These are phyloP conservation scores for Poterioochromonas sp. DNA, from an alignment of 352 stramenopile genomes.

Conservation along the genomic window DNA sequence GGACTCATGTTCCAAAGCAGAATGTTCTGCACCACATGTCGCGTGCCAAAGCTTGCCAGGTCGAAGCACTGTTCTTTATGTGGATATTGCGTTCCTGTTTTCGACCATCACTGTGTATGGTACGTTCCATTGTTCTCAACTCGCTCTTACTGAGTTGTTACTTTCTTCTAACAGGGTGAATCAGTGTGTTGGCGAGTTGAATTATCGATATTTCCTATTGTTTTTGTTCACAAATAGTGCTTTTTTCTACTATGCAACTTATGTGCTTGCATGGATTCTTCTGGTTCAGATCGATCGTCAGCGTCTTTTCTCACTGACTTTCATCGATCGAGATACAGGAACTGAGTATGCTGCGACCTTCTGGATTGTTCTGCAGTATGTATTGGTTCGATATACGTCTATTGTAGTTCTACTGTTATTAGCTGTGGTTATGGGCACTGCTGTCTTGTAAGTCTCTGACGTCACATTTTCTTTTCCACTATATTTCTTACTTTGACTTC, in stretches of 20 bases:
- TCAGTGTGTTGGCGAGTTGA: constrained; percentile 63
- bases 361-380: background rate
- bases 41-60: constrained; percentile 59
- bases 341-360: background rate
- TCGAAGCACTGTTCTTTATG: constrained; percentile 78
- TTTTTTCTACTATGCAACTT: background rate
- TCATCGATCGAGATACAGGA: background rate
- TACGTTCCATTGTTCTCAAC: background rate
- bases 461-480: background rate
- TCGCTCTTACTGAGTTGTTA: constrained; percentile 37
- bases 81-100: constrained; percentile 69
- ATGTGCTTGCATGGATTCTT: background rate
- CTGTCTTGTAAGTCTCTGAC: background rate
- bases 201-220: constrained; percentile 63
- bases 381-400: background rate
- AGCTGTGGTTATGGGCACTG: background rate
- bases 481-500: background rate
- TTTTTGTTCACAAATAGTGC: constrained; percentile 39
- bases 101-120: constrained; percentile 71
- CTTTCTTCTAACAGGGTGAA: constrained; percentile 53
- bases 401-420: background rate
- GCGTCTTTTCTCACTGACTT: background rate
- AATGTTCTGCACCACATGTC: constrained; percentile 72
- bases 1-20: constrained; percentile 62
- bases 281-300: background rate